Evolutionary conservation across 305 asterid species (phyloP).

Genomic region (Rubia balearica): DNA sequence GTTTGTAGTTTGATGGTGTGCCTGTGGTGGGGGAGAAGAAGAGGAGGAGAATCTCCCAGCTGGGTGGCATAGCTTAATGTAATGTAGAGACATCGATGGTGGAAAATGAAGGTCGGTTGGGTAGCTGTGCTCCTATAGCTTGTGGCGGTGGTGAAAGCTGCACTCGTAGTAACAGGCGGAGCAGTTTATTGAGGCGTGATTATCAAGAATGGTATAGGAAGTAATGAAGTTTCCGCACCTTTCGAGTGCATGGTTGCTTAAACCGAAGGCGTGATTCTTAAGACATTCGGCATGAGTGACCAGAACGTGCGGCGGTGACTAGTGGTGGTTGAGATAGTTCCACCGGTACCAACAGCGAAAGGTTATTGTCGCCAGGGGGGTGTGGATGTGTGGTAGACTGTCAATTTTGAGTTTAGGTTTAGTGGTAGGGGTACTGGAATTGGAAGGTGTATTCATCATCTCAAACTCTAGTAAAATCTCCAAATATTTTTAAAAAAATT

Average conservation of each 20-base stretch:
- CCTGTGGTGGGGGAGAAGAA: constrained; percentile 7
- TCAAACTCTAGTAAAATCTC: too few species aligned
- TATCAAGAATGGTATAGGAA: constrained; percentile 27
- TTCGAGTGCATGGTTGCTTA: constrained; percentile 68
- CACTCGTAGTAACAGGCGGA: constrained; percentile 81
- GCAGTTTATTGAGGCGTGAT: constrained; percentile 31
- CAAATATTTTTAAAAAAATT: too few species aligned
- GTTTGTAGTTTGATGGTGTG: too few species aligned
- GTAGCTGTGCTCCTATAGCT: constrained; percentile 24
- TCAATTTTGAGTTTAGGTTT: too few species aligned
- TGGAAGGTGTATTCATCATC: not conserved
- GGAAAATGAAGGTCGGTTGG: constrained; percentile 13
- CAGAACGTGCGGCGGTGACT: constrained; percentile 16
- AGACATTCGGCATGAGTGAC: constrained; percentile 49
- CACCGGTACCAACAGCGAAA: constrained; percentile 5
- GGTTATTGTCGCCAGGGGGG: constrained; percentile 22
- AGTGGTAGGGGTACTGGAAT: too few species aligned
- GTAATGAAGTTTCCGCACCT: constrained; percentile 84
- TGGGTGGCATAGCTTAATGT: not conserved
- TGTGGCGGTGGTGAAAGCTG: constrained; percentile 63
- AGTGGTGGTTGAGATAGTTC: constrained; percentile 23
- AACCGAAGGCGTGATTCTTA: constrained; percentile 70
- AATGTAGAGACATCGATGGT: not conserved
- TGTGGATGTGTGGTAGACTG: not conserved
- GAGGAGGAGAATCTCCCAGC: not conserved